Base-by-base conservation (phyloP, 208 protist species). In the Trypanosoma avium region DNA sequence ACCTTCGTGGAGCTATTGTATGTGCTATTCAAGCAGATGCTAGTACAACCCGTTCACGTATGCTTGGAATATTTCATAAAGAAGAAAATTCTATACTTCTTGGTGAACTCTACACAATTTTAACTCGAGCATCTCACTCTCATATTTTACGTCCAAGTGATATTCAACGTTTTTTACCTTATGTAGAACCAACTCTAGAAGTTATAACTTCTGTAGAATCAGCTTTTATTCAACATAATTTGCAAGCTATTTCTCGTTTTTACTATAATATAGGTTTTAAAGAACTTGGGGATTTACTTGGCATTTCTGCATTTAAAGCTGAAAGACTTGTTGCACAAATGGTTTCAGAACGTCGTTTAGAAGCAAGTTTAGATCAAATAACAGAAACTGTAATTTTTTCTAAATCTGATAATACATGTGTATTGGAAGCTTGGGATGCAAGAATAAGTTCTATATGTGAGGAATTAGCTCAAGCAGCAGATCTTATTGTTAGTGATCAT, bases 221-320 rank as follows among this genome's bases (percentile, higher is more conserved):
- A 1, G 82, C 83, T 2, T 72, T 91, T 22, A 81, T 97, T 30
- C 93, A 99, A 73, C 96, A 99, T 79, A 98, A 98, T 70, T 69
- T 98, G 12, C 75, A 92, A 4, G 70, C 92, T 17, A 72, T 91
- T 10, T 92, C 81, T 21, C 77, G 80, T 33, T 45, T 97, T n/a
- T 99, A 98, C 81, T 80, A 85, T 32, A 98, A 97, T 64, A 98
- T 98, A 62, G 77, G 82, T 27, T 93, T 99, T 63, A 65, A 56
- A 17, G 77, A 95, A 61, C 85, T 99, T 10, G 94, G 84, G 19
- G 26, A 43, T 6, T 75, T 98, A 19, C 77, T 98, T 8, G 87
- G 79, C 29, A 91, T 98, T 46, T 52, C 61, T 9, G 32, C 77
- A 4, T 53, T 65, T 19, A 62, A 90, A 48, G 90, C 91, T 26